phyloP scores from a whole-genome alignment of 2,329 filamentous ascomycete species.

The Alternaria postmessia region DNA sequence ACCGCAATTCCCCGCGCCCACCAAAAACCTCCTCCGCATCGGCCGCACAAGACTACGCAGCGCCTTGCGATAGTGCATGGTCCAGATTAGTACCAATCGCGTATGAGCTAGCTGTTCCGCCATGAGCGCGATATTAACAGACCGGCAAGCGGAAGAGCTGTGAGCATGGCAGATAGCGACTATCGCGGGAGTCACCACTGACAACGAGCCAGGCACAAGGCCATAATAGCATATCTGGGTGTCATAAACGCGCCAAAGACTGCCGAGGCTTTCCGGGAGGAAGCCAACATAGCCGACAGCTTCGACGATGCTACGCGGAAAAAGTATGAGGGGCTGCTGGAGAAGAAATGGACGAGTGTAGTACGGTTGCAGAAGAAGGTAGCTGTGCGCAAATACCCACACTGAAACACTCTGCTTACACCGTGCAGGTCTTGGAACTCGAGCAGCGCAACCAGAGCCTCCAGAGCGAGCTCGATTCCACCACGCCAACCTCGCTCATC shows the following conservation, averaged over 20 bases:
- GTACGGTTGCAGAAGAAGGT: conserved; percentile 96
- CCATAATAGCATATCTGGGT: conserved; percentile 86
- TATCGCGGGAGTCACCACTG: conserved; percentile 9
- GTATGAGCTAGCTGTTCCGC: conserved; percentile 42
- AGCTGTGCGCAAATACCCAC: conserved; percentile 17
- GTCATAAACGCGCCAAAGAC: conserved; percentile 75
- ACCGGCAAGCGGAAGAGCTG: conserved; percentile 88
- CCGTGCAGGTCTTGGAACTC: conserved; percentile 83
- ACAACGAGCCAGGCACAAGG: conserved; percentile 75
- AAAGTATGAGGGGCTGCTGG: conserved; percentile 91
- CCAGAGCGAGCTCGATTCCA: conserved; percentile 84
- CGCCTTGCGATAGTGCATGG: conserved; percentile 37
- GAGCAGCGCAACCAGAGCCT: conserved; percentile 76
- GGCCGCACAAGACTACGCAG: conserved; percentile 8
- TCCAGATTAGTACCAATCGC: conserved; percentile 32
- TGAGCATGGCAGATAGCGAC: conserved; percentile 58
- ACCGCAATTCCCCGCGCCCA: conserved; percentile 32
- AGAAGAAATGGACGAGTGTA: conserved; percentile 99
- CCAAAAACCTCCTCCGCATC: conserved; percentile 25
- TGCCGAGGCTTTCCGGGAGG: conserved; percentile 76
- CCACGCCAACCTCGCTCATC: conserved; percentile 80
- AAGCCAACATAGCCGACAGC: conserved; percentile 74
- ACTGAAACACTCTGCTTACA: conserved; percentile 21
- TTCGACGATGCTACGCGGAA: conserved; percentile 85
- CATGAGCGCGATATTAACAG: conserved; percentile 80